Base-by-base conservation (phyloP, 768 basidiomycete species). In the Tephrocybe rancida region DNA sequence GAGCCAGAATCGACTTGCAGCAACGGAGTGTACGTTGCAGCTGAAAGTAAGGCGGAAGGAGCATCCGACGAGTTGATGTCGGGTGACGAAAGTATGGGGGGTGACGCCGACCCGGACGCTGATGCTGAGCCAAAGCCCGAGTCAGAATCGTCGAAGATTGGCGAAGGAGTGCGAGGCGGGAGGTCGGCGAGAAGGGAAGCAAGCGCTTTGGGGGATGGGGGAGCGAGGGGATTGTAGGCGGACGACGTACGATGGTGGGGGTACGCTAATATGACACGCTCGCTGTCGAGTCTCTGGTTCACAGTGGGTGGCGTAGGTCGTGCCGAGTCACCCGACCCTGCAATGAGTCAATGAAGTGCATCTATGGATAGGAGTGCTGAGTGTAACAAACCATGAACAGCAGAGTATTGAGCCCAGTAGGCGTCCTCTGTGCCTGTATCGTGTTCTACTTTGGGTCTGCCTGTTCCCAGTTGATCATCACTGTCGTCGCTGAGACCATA, bases 381-480 rank as follows among this genome's bases (percentile, higher is more conserved):
- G n/a, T 26, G 7, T 22, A 21, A 61, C 70, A 61, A 51, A 88
- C 88, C 88, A 68, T 90, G 87, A 6, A 90, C 78, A 18, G 76
- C 73, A 26, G 85, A 73, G 65, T 90, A 90, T 56, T 79, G 85
- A 22, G 86, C 87, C 88, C 88, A 90, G 60, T 90, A 90, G 5
- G 85, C 86, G 54, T 89, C 88, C 61, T 80, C 78, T 18, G 74
- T 61, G 47, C 59, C 68, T 42, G 60, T 55, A 30, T 65, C 63
- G 18, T 58, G 39, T 9, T 65, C 59, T 29, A 42, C 38, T 34
- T 69, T 66, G 8, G 53, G 21, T 34, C 50, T 45, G 41, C 47
- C 46, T 57, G 58, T 52, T 46, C 32, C 51, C 52, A 46, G 27
- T 35, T 57, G 54, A 53, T 59, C 57, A 45, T 65, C 67, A 44